Conservation (phyloP, 306 rosid genomes). For the Trichosanthes cucumerina region DNA sequence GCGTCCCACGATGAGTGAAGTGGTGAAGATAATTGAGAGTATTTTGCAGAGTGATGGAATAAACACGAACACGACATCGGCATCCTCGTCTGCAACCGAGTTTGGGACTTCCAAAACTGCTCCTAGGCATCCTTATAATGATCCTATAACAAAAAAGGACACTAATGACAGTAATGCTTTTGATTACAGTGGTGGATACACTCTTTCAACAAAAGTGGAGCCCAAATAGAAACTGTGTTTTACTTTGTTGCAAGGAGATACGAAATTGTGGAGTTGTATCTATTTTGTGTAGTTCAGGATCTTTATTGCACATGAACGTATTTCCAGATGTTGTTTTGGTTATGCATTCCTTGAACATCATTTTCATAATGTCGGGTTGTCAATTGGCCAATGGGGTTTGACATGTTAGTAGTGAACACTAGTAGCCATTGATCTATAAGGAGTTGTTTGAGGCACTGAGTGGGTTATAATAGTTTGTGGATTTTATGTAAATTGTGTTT, state of each 20-base stretch:
- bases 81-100: slow-evolving; percentile 83
- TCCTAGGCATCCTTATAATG: slow-evolving; percentile 57
- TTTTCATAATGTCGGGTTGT: not conserved
- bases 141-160: slow-evolving; percentile 44
- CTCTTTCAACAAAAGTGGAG: slow-evolving; percentile 51
- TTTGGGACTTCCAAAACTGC: slow-evolving; percentile 43
- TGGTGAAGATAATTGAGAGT: slow-evolving; percentile 62
- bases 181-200: slow-evolving; percentile 71
- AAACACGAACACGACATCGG: slow-evolving; percentile 72
- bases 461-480: too few relatives aligned
- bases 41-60: slow-evolving; percentile 78
- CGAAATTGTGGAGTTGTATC: not conserved
- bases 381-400: not conserved
- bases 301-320: not conserved
- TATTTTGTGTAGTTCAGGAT: not conserved
- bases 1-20: slow-evolving; percentile 85
- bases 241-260: not conserved
- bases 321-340: not conserved
- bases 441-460: too few relatives aligned
- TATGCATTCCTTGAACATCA: not conserved
- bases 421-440: not conserved
- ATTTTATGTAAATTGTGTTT: too few relatives aligned
- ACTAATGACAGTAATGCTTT: slow-evolving; percentile 31
- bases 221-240: slow-evolving; percentile 37
- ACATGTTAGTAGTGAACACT: not conserved